Conservation (phyloP, 768 basidiomycete species). For the Auricularia cornea region DNA sequence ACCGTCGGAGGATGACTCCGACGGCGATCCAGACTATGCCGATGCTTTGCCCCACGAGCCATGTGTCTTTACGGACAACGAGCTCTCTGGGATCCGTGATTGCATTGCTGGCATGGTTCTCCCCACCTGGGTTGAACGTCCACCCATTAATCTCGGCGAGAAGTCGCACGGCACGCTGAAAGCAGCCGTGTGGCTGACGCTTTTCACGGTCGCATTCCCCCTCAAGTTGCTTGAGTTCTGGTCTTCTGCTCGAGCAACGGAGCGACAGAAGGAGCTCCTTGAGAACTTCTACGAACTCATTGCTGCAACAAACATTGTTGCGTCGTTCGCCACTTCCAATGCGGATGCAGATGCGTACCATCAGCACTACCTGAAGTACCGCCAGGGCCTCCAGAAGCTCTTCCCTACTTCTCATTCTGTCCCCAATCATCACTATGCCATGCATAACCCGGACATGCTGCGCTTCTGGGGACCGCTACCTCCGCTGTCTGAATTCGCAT, state of each 20-base stretch:
- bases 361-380: not conserved
- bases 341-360: not conserved
- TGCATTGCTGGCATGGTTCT: constrained; percentile 12
- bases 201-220: constrained; percentile 22
- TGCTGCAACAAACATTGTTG: not conserved
- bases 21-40: not conserved
- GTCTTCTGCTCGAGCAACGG: not conserved
- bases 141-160: not conserved
- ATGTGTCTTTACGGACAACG: not conserved
- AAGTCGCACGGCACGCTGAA: not conserved
- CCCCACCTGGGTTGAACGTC: constrained; percentile 1
- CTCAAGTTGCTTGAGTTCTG: constrained; percentile 24
- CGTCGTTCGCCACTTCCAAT: not conserved
- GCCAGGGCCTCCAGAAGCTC: not conserved
- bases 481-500: not conserved
- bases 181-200: not conserved
- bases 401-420: not conserved
- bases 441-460: not conserved
- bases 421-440: not conserved
- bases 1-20: not conserved
- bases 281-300: not conserved
- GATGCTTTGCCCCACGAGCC: not conserved
- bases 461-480: not conserved
- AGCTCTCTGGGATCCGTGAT: constrained; percentile 1
- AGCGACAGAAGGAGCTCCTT: not conserved